Base-by-base conservation (phyloP, 1,284 basidiomycete genomes). In the Moesziomyces sp. region DNA sequence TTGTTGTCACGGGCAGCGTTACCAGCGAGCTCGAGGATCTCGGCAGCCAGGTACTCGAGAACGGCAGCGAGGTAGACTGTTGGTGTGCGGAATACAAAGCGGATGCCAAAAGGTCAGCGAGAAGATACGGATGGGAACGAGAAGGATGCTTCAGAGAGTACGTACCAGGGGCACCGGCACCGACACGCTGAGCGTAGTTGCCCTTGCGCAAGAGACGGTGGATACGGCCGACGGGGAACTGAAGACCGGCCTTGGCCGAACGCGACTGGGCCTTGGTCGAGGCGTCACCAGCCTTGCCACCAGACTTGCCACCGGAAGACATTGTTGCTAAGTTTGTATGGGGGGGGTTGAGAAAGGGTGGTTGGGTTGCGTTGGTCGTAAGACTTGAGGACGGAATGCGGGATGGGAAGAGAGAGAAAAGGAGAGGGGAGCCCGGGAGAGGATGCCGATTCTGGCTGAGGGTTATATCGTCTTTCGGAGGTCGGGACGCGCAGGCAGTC, bases 1-100 rank as follows among this genome's bases (percentile, higher is more conserved):
- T 92, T 90, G 49, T 97, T 89, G 87, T 98, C 95, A 85, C 97
- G 96, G 10, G 94, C 95, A 26, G 95, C 95, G 85, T 98, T 98
- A 92, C 92, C 92, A 63, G 93, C 93, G 51, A 95, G 88, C 83
- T 95, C 93, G 58, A 95, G 87, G n/a, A 95, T 93, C 84, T 95
- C 93, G 38, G 93, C 93, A 0, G 92, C 93, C 48, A 95, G 87
- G 82, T 95, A 95, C 85, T 95, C 93, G 50, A 95, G 87, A 77
- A 95, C 93, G 30, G 93, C 93, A 73, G 93, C 91, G 68, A 93
- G 89, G 86, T 93, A 94, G 69, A 94, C 93, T 90, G 83, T 80
- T 44, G 80, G 79, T 78, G 81, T 58, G 81, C 76, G 83, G 50
- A 46, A n/a, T 51, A 49, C 8, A 26, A 59, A 42, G 35, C 19